Base-by-base conservation (phyloP, 2,329 filamentous ascomycete genomes). In the Metarhizium sp. region DNA sequence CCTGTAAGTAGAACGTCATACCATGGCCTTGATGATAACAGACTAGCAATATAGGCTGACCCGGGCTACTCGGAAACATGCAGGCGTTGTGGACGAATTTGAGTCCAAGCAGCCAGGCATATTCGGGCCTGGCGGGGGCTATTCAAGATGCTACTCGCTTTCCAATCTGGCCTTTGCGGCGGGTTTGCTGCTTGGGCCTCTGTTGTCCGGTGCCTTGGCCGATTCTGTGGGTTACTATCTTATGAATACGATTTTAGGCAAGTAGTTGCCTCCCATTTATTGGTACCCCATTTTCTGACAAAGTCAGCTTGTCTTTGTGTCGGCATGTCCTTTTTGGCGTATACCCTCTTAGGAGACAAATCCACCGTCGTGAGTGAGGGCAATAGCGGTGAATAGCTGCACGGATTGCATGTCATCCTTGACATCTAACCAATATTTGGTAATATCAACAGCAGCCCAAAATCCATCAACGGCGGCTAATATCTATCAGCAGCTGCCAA, bases 111-210 rank as follows among this genome's bases (percentile, higher is more conserved):
- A 42, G 8, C 50, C 50, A 0, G 50, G 50, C 50, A 52, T 52
- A 16, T 52, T 52, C n/a, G 50, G 50, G 2, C 50, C 50, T 25
- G 43, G 43, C 16, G 50, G 50, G 6, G 50, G 50, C 38, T 52
- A 52, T 30, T 52, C 50, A 1, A 38, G 50, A 38, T 52, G 50
- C 38, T 52, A 52, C 50, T 52, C 50, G 16, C n/a, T 52, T 13
- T 20, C 50, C 38, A 52, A 43, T 20, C 10, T 52, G 4, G 38
- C 29, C 38, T 52, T 52, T 34, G 36, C 50, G 18, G 43, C 36
- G 25, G 50, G 50, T 25, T 14, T 52, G 38, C 34, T 42, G 13
- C 34, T 52, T 29, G 50, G 50, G 7, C 50, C 50, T 13, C 38
- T 52, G 14, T 16, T 52, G 18, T 52, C 50, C 7, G 50, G 50